A percentile compares a stretch with the other conserved stretches of the same genome.
Evolutionary conservation across 495 filamentous ascomycete species (phyloP).

Genomic region (Lasiosphaeria miniovina): DNA sequence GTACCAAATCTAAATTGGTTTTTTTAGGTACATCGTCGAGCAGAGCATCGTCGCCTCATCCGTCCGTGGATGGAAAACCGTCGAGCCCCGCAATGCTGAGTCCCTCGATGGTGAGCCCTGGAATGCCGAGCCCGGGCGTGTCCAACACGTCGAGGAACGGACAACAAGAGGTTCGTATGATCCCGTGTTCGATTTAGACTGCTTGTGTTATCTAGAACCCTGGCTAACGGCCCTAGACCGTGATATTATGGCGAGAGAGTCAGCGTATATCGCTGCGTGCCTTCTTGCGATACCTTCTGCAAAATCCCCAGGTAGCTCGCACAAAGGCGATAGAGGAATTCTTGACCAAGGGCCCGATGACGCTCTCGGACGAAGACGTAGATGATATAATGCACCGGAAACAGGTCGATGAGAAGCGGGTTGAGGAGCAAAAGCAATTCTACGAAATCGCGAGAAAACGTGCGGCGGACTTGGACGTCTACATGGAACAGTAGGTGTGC

Average conservation of each 20-base stretch:
- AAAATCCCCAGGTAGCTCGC: constrained; percentile 77
- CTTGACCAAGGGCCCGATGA: constrained; percentile 64
- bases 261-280: constrained; percentile 90
- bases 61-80: constrained; percentile 34
- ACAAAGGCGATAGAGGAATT: constrained; percentile 82
- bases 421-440: constrained; percentile 89
- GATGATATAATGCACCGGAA: constrained; percentile 76
- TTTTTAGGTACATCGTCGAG: constrained; percentile 35
- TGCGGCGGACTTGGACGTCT: constrained; percentile 88
- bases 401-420: constrained; percentile 77
- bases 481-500: constrained; percentile 85
- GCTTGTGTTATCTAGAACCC: not conserved
- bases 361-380: constrained; percentile 74
- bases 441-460: constrained; percentile 92
- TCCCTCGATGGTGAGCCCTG: constrained; percentile 5
- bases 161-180: constrained; percentile 15
- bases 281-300: constrained; percentile 77
- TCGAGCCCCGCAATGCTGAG: constrained; percentile 20
- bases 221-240: constrained; percentile 28
- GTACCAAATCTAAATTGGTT: constrained; percentile 22
- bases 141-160: not conserved
- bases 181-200: not conserved
- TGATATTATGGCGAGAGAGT: constrained; percentile 78
- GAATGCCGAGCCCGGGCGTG: not conserved
- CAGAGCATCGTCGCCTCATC: constrained; percentile 35